phyloP scores from a whole-genome alignment of 768 basidiomycete genomes.

The Kockovaella imperatae region DNA sequence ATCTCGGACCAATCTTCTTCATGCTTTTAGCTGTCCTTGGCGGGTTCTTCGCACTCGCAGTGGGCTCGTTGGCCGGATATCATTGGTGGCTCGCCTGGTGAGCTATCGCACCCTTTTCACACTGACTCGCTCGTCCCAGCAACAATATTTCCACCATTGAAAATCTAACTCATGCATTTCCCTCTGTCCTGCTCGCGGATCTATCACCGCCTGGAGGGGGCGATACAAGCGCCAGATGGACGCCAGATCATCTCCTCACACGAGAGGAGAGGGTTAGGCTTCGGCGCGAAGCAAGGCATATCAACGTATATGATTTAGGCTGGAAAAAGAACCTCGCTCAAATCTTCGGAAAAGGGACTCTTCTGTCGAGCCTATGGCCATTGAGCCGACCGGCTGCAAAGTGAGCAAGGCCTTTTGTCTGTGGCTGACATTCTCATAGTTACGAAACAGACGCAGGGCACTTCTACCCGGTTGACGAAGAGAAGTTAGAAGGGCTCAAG shows the following conservation, averaged over 20 bases:
- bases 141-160: slow-evolving; percentile 36
- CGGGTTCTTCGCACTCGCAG: slow-evolving; percentile 25
- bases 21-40: slow-evolving; percentile 30
- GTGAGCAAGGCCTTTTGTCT: background rate
- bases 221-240: slow-evolving; percentile 12
- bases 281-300: slow-evolving; percentile 23
- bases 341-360: slow-evolving; percentile 5
- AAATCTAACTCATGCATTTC: slow-evolving; percentile 32
- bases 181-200: slow-evolving; percentile 22
- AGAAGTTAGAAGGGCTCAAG: slow-evolving; percentile 14
- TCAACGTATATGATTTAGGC: slow-evolving; percentile 40
- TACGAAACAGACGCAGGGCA: slow-evolving; percentile 6
- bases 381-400: slow-evolving; percentile 6
- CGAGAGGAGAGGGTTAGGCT: slow-evolving; percentile 25
- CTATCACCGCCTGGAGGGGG: too few species aligned
- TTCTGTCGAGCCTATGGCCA: background rate
- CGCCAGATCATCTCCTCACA: slow-evolving; percentile 33
- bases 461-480: slow-evolving; percentile 8
- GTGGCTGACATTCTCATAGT: background rate
- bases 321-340: slow-evolving; percentile 28
- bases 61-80: slow-evolving; percentile 31
- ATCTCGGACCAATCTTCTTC: slow-evolving; percentile 25
- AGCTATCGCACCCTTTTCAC: slow-evolving; percentile 1
- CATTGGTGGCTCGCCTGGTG: slow-evolving; percentile 34
- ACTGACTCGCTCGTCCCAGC: slow-evolving; percentile 10